These are phyloP conservation scores for Yarrowia sp. DNA, from an alignment of 805 yeast genomes.

Conservation along the genomic window DNA sequence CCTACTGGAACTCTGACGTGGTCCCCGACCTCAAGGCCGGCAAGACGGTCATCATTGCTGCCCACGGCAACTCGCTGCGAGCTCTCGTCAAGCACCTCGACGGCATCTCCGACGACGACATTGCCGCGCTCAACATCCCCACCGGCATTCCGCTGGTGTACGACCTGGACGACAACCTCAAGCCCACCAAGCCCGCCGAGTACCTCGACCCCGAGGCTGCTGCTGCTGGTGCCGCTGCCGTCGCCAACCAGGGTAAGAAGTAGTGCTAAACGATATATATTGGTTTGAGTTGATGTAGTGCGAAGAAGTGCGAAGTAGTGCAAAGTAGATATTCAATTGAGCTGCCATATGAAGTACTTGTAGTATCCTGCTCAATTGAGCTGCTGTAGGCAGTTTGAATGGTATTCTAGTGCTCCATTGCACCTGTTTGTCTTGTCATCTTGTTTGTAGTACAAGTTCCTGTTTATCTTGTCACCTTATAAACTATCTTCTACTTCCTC, in stretches of 20 bases:
- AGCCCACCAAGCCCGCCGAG: slow-evolving; percentile 90
- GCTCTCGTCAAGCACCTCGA: slow-evolving; percentile 95
- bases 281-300: no score
- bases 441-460: no score
- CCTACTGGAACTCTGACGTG: slow-evolving; percentile 94
- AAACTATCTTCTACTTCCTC: no score
- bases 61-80: slow-evolving; percentile 98
- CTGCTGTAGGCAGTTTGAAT: no score
- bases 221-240: slow-evolving; percentile 99
- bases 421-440: no score
- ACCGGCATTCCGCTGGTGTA: slow-evolving; percentile 98
- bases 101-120: slow-evolving; percentile 85
- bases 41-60: slow-evolving; percentile 90
- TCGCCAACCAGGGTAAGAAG: slow-evolving; percentile 91
- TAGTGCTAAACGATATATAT: slow-evolving; percentile 34
- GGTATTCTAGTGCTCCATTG: no score
- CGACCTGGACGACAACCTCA: slow-evolving; percentile 82
- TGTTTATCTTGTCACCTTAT: no score
- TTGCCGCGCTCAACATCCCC: slow-evolving; percentile 94
- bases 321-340: no score
- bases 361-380: no score
- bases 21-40: slow-evolving; percentile 78
- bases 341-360: no score
- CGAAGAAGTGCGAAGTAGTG: no score
- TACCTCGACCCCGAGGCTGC: slow-evolving; percentile 99